Conservation (phyloP, 768 basidiomycete genomes). For the Calvatia gigantea region DNA sequence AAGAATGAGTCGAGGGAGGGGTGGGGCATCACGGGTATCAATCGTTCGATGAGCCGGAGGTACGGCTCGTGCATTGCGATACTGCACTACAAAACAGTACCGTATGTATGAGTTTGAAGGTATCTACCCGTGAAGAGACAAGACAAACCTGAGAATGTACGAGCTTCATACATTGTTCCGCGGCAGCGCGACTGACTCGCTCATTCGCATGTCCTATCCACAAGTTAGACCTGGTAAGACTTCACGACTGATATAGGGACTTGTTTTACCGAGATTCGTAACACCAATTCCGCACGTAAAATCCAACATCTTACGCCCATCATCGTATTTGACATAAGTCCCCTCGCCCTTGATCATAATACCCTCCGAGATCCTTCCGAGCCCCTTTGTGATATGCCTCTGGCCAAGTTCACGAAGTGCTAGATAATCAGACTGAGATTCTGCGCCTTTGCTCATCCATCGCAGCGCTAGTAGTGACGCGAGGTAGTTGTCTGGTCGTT, state of each 20-base stretch:
- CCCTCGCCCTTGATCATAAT: constrained; percentile 69
- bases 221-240: neutral
- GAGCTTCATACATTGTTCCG: constrained; percentile 79
- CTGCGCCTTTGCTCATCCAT: neutral
- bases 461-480: neutral
- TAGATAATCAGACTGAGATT: constrained; percentile 7
- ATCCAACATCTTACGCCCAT: constrained; percentile 75
- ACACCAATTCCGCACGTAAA: constrained; percentile 90
- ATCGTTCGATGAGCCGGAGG: constrained; percentile 78
- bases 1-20: constrained; percentile 92
- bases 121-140: constrained; percentile 6
- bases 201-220: constrained; percentile 81
- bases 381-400: constrained; percentile 43
- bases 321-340: constrained; percentile 67
- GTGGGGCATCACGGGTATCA: constrained; percentile 88
- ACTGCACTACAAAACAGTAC: constrained; percentile 58
- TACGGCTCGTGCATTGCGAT: constrained; percentile 88
- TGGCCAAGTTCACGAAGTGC: constrained; percentile 37
- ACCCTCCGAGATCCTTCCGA: constrained; percentile 45
- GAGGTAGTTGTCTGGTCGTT: too few species aligned
- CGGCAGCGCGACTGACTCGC: constrained; percentile 80
- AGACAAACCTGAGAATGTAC: constrained; percentile 72
- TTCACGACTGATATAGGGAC: neutral
- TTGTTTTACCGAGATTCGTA: constrained; percentile 65
- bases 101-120: neutral